Conservation (phyloP, 2,329 filamentous ascomycete species). For the Trichophaea hybrida region DNA sequence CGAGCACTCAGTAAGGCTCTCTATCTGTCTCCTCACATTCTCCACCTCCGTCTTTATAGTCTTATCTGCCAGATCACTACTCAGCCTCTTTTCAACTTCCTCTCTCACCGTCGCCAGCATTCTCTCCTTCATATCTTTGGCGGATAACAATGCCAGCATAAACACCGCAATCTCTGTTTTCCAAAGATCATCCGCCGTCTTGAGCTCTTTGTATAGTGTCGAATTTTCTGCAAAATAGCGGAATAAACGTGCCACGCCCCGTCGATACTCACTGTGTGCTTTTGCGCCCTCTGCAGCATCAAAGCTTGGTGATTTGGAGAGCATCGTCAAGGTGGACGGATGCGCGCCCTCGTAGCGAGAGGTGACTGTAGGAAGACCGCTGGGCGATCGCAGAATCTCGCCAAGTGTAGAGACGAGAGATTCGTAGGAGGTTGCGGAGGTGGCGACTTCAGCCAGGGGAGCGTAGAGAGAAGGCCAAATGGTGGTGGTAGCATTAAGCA, state of each 20-base stretch:
- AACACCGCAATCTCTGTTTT: conserved; percentile 18
- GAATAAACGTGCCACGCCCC: conserved; percentile 8
- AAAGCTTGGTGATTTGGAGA: conserved; percentile 5
- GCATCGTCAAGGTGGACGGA: background rate
- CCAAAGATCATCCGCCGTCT: conserved; percentile 2
- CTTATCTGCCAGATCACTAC: conserved; percentile 12
- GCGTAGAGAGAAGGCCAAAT: conserved; percentile 16
- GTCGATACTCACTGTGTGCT: conserved; percentile 12
- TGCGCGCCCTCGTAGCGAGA: conserved; percentile 6
- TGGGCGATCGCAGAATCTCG: conserved; percentile 3
- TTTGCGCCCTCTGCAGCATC: conserved; percentile 3
- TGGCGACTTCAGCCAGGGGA: background rate
- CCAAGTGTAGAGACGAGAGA: conserved; percentile 6
- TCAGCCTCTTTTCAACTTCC: conserved; percentile 7
- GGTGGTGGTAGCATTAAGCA: conserved; percentile 16
- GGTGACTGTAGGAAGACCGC: conserved; percentile 7
- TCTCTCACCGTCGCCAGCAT: conserved; percentile 6
- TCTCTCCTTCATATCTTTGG: conserved; percentile 6
- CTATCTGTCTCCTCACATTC: conserved; percentile 18
- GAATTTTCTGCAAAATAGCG: conserved; percentile 11
- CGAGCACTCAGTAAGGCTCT: conserved; percentile 12
- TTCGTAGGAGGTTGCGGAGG: background rate
- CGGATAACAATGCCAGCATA: conserved; percentile 13
- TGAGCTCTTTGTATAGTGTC: conserved; percentile 11
- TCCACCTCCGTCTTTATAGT: conserved; percentile 13